A percentile compares a stretch with the other conserved stretches of the same genome.
Evolutionary conservation across 169 alveolate genomes (phyloP).

Genomic region (Plasmodium falciparum): DNA sequence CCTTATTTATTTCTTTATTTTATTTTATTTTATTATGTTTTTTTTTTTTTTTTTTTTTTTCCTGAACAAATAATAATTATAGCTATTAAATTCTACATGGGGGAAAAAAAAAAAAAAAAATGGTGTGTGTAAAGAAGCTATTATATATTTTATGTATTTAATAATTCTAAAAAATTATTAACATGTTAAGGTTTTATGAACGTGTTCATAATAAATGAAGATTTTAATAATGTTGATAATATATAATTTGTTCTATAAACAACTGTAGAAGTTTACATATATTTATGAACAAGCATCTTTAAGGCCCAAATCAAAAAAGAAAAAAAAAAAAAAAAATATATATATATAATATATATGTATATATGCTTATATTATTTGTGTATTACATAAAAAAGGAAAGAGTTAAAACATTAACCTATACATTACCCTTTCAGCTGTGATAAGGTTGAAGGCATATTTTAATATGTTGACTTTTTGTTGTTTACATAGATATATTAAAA

Average conservation of each 20-base stretch:
- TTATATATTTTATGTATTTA: slow-evolving; percentile 1
- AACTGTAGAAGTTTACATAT: slow-evolving; percentile 55
- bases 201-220: slow-evolving; percentile 22
- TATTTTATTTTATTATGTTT: slow-evolving; percentile 13
- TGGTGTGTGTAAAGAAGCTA: slow-evolving; percentile 42
- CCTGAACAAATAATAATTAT: slow-evolving; percentile 57
- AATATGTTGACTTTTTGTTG: no score
- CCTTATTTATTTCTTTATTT: slow-evolving; percentile 4
- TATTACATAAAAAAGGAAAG: no score
- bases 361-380: background rate
- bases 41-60: slow-evolving; percentile 26
- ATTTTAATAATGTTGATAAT: slow-evolving; percentile 39
- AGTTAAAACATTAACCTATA: no score
- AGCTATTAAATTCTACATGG: slow-evolving; percentile 38
- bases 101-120: slow-evolving; percentile 37
- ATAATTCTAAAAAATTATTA: slow-evolving; percentile 28
- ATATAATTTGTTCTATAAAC: slow-evolving; percentile 38
- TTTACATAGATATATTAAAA: no score
- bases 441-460: no score
- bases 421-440: no score
- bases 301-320: slow-evolving; percentile 35
- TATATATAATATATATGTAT: background rate
- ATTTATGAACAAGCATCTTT: slow-evolving; percentile 52
- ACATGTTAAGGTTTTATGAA: slow-evolving; percentile 29
- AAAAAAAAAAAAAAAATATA: slow-evolving; percentile 2